Evolutionary conservation across 805 yeast species (phyloP).

Genomic region (Saccharomycopsis schoenii): DNA sequence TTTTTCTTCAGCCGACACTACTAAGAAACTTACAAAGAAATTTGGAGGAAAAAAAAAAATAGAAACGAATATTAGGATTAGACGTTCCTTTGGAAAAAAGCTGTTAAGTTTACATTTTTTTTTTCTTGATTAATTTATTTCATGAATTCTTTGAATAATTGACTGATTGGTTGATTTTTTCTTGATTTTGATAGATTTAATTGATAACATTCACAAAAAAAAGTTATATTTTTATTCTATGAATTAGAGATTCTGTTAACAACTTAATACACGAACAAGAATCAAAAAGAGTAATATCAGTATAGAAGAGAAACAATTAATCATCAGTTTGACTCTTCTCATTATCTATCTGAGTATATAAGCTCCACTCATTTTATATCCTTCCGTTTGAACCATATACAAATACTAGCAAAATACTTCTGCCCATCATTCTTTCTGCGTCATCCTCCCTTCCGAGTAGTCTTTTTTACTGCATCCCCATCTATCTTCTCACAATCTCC

Average conservation of each 20-base stretch:
- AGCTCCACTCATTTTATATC: not conserved
- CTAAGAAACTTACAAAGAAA: not conserved
- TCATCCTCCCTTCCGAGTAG: not conserved
- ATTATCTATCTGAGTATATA: not conserved
- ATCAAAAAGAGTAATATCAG: not conserved
- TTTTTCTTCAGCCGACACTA: not conserved
- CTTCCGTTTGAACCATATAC: not conserved
- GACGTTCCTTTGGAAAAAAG: too few relatives aligned
- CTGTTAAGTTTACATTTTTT: too few relatives aligned
- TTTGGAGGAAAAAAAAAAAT: too few relatives aligned
- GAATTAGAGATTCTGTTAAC: too few relatives aligned
- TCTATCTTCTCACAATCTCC: not conserved
- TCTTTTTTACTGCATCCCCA: conserved; percentile 1
- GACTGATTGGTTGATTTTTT: too few relatives aligned
- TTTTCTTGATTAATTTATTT: too few relatives aligned
- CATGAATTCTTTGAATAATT: too few relatives aligned
- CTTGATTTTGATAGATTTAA: too few relatives aligned
- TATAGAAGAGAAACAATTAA: not conserved
- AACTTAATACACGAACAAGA: too few relatives aligned
- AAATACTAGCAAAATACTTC: not conserved
- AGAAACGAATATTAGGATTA: too few relatives aligned
- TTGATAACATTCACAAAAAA: too few relatives aligned
- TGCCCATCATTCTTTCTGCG: conserved; percentile 1
- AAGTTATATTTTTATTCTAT: too few relatives aligned
- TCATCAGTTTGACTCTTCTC: not conserved